Evolutionary conservation across 1,284 basidiomycete genomes (phyloP), one percentile per base, ranked within the genome.

Genomic region (Pseudozyma thailandica): DNA sequence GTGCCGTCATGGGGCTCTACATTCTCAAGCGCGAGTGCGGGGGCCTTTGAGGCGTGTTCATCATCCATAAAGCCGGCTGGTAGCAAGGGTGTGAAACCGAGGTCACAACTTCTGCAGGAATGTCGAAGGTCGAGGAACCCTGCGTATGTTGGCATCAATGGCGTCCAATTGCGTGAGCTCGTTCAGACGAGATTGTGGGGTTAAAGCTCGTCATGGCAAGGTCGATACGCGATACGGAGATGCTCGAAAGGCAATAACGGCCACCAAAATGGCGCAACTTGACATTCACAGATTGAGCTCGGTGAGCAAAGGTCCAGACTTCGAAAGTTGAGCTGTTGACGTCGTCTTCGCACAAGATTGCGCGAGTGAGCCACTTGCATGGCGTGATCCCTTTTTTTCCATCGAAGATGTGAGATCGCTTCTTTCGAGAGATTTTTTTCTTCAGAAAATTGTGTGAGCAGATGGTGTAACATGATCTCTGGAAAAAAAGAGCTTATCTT

Each of bases 1-100:
- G 43, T 56, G 28, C 47, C 45, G 44, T 53, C 53, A 49, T 61
- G 53, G 64, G 64, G 64, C 64, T 60, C 57, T 35, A 61, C 57
- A 53, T 18, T 27, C 27, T 18, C 64, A 61, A 68, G 64, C 64
- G 53, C 64, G 64, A 68, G 52, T 28, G 37, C 15, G 25, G 20
- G 33, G 33, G 2, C 12, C 10, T 23, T 18, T 41, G 20, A 3
- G 39, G 10, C 9, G 10, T 21, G 31, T 23, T 6, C 10, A 12
- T 9, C 9, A 10, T 23, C 10, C 9, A 23, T 49, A 39, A 38
- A 16, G 35, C 47, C 25, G 47, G 39, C 39, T n/a, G n/a, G n/a
- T n/a, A n/a, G n/a, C n/a, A n/a, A n/a, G n/a, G n/a, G n/a, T n/a
- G n/a, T n/a, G n/a, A n/a, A n/a, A n/a, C n/a, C n/a, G n/a, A n/a